These are phyloP conservation scores for Talaromyces liani DNA, from an alignment of 495 filamentous ascomycete species.

Conservation along the genomic window DNA sequence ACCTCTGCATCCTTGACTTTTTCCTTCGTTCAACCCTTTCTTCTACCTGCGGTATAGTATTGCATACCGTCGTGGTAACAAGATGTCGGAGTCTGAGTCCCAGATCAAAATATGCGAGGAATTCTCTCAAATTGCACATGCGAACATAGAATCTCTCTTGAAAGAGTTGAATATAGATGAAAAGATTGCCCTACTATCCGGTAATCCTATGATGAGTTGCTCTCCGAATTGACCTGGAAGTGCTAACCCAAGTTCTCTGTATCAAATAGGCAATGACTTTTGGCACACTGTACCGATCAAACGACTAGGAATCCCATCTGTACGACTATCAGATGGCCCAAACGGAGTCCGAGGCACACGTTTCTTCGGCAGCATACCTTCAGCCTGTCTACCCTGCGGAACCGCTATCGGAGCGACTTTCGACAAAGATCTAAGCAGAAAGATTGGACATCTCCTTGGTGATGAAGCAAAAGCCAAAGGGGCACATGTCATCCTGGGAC, in stretches of 20 bases:
- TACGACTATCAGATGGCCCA: slow-evolving; percentile 65
- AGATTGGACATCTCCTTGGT: slow-evolving; percentile 57
- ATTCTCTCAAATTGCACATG: neutral
- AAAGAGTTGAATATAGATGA: slow-evolving; percentile 51
- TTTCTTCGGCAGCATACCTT: slow-evolving; percentile 61
- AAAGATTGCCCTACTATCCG: slow-evolving; percentile 54
- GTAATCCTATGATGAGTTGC: slow-evolving; percentile 17
- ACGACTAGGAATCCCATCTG: slow-evolving; percentile 55
- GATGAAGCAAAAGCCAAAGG: slow-evolving; percentile 67
- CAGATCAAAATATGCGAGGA: neutral
- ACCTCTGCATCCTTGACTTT: no score
- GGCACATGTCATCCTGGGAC: slow-evolving; percentile 62
- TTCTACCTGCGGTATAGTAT: neutral
- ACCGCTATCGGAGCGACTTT: slow-evolving; percentile 67
- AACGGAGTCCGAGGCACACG: slow-evolving; percentile 66
- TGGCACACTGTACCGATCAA: slow-evolving; percentile 68
- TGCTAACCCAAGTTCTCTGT: neutral
- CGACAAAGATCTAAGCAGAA: slow-evolving; percentile 51
- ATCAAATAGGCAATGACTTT: slow-evolving; percentile 55
- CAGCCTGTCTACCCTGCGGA: slow-evolving; percentile 62
- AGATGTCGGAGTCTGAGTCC: neutral
- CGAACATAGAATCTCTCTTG: neutral
- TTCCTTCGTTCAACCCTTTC: neutral
- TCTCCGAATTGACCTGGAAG: neutral
- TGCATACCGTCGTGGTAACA: neutral